Percentiles rank a stretch among this genome's conserved stretches.
These are phyloP conservation scores for Vaccinium macrocarpon DNA, from an alignment of 148 eudicot species.

Conservation along the genomic window DNA sequence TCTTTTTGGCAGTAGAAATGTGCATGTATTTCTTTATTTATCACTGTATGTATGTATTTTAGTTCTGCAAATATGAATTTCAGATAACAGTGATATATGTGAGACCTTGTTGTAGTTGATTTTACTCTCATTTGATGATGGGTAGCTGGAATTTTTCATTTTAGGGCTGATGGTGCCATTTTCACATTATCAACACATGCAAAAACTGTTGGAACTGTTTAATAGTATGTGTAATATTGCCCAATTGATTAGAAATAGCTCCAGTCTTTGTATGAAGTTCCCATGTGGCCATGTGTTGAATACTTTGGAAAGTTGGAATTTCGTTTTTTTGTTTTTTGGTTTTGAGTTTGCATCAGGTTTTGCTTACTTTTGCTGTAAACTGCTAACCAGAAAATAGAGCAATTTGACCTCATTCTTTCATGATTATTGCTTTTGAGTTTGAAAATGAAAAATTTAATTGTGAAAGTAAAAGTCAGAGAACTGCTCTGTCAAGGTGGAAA, in stretches of 20 bases:
- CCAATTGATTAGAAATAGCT: background rate
- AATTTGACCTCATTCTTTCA: background rate
- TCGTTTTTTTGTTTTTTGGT: background rate
- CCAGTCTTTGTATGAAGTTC: background rate
- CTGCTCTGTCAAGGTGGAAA: background rate
- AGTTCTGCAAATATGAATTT: background rate
- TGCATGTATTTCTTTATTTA: background rate
- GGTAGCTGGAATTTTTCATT: background rate
- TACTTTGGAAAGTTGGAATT: background rate
- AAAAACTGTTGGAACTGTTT: background rate
- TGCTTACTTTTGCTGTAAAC: background rate
- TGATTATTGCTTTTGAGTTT: background rate
- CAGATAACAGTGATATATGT: background rate
- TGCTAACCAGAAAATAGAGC: background rate
- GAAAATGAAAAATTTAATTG: background rate
- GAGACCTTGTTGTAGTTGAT: background rate
- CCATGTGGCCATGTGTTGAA: too few species aligned
- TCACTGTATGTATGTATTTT: background rate
- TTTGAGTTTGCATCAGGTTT: background rate
- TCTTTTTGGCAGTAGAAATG: background rate
- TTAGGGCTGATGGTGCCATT: slow-evolving; percentile 1
- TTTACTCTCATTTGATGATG: background rate
- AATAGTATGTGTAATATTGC: background rate
- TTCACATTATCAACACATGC: background rate
- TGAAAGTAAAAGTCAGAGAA: too few species aligned